Evolutionary conservation across 2,329 filamentous ascomycete species (phyloP), one percentile per base, ranked within the genome.

Genomic region (Chaetomiaceae sp.): DNA sequence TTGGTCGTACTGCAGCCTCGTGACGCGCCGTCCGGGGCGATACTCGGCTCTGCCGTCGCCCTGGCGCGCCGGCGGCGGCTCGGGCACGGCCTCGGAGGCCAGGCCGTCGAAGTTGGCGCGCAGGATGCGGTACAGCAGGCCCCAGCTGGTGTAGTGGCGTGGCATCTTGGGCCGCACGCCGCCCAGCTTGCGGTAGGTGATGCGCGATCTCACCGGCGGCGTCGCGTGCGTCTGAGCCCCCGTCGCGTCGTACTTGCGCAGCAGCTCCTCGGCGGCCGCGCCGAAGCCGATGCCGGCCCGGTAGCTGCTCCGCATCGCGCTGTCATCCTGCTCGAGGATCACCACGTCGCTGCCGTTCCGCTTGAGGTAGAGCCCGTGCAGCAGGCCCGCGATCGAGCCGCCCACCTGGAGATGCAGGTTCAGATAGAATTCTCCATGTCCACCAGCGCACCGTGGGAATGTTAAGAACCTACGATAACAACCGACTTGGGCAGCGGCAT

Each of bases 241-340:
- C 4, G 27, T 14, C 15, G 49, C 45, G 2, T 52, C 45, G 47
- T 73, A 73, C 29, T 66, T 60, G 0, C 47, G 37, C 9, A 58
- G 56, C 8, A 69, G 69, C 32, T 70, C 67, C 1, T 57, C 54
- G 4, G 66, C 64, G 14, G 65, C 70, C 1, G 70, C 62, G 43
- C 68, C 75, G 1, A 78, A 62, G 42, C 64, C 66, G 4, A 74
- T 68, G 0, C 71, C 72, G n/a, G n/a, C n/a, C n/a, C n/a, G n/a
- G n/a, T n/a, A n/a, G n/a, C n/a, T n/a, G n/a, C n/a, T n/a, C n/a
- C n/a, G n/a, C n/a, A n/a, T n/a, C n/a, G n/a, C n/a, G n/a, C n/a
- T n/a, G n/a, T n/a, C n/a, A n/a, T n/a, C n/a, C n/a, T n/a, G n/a
- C n/a, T n/a, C n/a, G n/a, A n/a, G n/a, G n/a, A n/a, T n/a, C n/a